phyloP scores from a whole-genome alignment of 2,329 filamentous ascomycete species.

The Fusarium sp. region DNA sequence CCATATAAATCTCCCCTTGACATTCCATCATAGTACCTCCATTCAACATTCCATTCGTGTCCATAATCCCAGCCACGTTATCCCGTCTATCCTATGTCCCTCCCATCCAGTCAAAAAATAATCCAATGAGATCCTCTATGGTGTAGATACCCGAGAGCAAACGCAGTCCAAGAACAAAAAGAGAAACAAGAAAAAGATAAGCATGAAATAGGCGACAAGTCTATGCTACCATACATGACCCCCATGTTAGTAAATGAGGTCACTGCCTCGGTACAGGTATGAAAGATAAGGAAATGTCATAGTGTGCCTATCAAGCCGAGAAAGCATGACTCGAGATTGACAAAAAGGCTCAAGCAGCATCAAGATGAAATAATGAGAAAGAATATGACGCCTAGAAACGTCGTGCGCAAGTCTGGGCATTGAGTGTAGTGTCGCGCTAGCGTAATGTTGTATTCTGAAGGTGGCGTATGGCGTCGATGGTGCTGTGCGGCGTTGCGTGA shows the following conservation, averaged over 20 bases:
- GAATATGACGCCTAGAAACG: conserved; percentile 31
- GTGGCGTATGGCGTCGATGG: conserved; percentile 14
- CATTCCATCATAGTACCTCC: conserved; percentile 26
- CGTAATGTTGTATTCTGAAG: not conserved
- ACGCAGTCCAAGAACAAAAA: conserved; percentile 6
- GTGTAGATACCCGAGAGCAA: conserved; percentile 18
- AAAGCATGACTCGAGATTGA: conserved; percentile 28
- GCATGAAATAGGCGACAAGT: conserved; percentile 11
- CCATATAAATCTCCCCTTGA: conserved; percentile 16
- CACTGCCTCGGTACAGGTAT: not conserved
- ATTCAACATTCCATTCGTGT: conserved; percentile 33
- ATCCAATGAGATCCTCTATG: conserved; percentile 33
- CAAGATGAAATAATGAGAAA: not conserved
- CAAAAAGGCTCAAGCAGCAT: conserved; percentile 12
- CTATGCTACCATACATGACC: conserved; percentile 25
- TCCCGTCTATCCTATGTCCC: conserved; percentile 36
- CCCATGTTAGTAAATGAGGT: not conserved
- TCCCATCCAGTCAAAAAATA: conserved; percentile 1
- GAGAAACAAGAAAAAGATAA: conserved; percentile 9
- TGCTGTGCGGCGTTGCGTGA: conserved; percentile 4
- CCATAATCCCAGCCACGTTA: conserved; percentile 13
- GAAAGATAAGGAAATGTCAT: conserved; percentile 6
- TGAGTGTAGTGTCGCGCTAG: not conserved
- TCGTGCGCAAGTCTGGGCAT: conserved; percentile 5
- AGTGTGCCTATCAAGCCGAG: not conserved